Evolutionary conservation across 129 eudicot genomes (phyloP).

Genomic region (Erigeron canadensis): DNA sequence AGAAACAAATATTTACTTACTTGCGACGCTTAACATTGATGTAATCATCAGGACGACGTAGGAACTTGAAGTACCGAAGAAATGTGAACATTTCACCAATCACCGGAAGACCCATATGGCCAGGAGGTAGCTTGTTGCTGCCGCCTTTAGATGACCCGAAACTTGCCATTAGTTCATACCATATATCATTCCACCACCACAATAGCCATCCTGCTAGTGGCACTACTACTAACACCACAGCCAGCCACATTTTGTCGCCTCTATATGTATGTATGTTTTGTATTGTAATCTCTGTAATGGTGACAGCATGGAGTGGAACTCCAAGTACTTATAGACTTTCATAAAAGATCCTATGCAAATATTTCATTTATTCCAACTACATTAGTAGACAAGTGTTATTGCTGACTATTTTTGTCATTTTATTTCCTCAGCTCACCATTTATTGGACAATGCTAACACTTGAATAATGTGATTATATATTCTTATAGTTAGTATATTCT

Average conservation of each 20-base stretch:
- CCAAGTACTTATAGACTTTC: conserved; percentile 4
- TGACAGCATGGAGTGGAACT: conserved; percentile 8
- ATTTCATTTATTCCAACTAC: conserved; percentile 13
- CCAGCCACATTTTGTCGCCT: conserved; percentile 25
- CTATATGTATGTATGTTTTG: neutral
- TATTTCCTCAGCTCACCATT: neutral
- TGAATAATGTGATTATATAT: neutral
- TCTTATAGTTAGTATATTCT: neutral
- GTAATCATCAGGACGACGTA: conserved; percentile 53
- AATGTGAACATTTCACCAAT: conserved; percentile 53
- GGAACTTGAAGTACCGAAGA: conserved; percentile 58
- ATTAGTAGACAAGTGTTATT: conserved; percentile 5
- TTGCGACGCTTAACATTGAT: conserved; percentile 47
- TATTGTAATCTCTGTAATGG: neutral
- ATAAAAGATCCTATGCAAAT: conserved; percentile 22
- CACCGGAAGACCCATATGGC: conserved; percentile 59
- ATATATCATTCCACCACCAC: conserved; percentile 61
- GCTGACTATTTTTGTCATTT: neutral
- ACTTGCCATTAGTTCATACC: conserved; percentile 30
- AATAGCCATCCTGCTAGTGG: conserved; percentile 37
- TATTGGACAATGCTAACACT: conserved; percentile 8
- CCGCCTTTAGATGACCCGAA: conserved; percentile 19
- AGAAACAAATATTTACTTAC: conserved; percentile 38
- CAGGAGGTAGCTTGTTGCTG: conserved; percentile 50
- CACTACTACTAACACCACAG: conserved; percentile 31